Evolutionary conservation across 257 asterid genomes (phyloP).

Genomic region (Dorcoceras hygrometricum): DNA sequence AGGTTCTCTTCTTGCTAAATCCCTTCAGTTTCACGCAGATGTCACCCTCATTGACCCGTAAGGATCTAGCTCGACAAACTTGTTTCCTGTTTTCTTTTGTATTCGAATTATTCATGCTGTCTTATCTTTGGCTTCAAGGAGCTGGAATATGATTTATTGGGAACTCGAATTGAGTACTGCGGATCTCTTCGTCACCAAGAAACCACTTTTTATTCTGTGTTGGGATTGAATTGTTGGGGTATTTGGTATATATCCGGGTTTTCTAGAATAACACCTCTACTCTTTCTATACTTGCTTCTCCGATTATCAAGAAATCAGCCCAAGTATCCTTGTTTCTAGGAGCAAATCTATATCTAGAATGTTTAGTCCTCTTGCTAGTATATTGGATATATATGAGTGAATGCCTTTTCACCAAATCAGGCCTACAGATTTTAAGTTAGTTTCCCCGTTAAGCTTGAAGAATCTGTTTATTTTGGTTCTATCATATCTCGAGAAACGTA

Average conservation of each 20-base stretch:
- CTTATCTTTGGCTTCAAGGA: no score
- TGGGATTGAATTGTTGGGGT: background rate
- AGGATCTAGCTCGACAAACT: conserved; percentile 1
- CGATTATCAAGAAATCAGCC: background rate
- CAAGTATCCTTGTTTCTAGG: background rate
- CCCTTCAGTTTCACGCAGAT: conserved; percentile 78
- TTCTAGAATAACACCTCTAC: no score
- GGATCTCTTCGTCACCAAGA: no score
- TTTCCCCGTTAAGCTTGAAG: background rate
- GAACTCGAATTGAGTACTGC: no score
- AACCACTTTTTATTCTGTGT: no score
- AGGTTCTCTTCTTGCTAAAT: conserved; percentile 71
- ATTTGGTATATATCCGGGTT: background rate
- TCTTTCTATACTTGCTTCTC: background rate
- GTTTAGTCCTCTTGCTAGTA: background rate
- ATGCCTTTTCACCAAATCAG: background rate
- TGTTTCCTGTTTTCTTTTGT: background rate
- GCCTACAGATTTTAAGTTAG: background rate
- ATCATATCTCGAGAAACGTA: no score
- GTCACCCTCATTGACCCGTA: conserved; percentile 84
- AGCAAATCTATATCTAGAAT: no score
- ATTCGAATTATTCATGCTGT: no score
- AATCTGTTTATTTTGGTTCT: background rate
- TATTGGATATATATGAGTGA: background rate
- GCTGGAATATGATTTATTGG: no score